Conservation (phyloP, 768 basidiomycete species). For the Russula virescens region DNA sequence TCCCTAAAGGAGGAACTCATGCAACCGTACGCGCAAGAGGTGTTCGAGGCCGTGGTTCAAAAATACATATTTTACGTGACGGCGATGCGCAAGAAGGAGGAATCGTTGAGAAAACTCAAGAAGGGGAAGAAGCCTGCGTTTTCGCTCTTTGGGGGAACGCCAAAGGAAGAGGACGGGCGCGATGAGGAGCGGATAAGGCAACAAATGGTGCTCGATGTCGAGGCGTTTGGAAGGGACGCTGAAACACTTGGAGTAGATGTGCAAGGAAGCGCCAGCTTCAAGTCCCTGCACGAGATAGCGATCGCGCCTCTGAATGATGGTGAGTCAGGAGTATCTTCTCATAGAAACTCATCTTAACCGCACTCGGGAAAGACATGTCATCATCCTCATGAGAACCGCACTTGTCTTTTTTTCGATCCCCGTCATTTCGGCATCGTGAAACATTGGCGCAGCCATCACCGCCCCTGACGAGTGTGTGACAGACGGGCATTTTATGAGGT, state of each 20-base stretch:
- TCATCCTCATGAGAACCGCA: not conserved
- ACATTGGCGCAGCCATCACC: not conserved
- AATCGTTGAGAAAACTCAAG: conserved; percentile 78
- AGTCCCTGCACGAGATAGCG: conserved; percentile 55
- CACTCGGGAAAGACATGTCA: not conserved
- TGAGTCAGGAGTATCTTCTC: conserved; percentile 7
- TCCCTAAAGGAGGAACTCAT: conserved; percentile 52
- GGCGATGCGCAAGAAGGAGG: conserved; percentile 89
- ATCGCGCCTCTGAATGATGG: conserved; percentile 37
- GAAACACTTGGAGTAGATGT: conserved; percentile 61
- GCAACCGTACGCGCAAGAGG: conserved; percentile 46
- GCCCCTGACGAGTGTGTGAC: not conserved
- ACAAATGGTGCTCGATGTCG: conserved; percentile 85
- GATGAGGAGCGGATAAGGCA: conserved; percentile 85
- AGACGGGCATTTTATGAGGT: not conserved
- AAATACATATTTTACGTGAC: conserved; percentile 69
- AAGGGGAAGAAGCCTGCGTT: conserved; percentile 78
- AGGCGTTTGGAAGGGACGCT: conserved; percentile 78
- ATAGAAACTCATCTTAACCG: not conserved
- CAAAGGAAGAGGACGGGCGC: conserved; percentile 60
- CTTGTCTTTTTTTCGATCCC: not conserved
- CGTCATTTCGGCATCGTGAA: not conserved
- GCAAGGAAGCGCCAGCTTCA: conserved; percentile 45
- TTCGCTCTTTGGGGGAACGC: conserved; percentile 65
- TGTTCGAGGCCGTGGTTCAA: conserved; percentile 68